phyloP scores from a whole-genome alignment of 2,329 filamentous ascomycete genomes.

The Colletotrichum scovillei region DNA sequence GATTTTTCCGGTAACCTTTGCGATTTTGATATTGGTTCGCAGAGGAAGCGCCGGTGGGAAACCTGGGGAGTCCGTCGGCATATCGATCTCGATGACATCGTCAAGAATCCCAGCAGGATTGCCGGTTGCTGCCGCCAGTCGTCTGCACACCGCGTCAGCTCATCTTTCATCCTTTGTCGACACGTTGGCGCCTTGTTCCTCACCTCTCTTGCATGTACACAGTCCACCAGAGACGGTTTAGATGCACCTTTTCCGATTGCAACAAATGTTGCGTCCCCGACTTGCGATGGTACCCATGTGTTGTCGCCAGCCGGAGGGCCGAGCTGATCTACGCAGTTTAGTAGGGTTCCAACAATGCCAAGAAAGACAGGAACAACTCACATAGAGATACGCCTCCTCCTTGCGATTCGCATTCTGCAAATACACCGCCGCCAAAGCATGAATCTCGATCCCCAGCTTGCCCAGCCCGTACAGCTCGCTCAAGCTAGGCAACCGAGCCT shows the following conservation, averaged over 20 bases:
- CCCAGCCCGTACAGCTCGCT: constrained; percentile 19
- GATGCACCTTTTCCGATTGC: constrained; percentile 28
- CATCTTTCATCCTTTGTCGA: neutral
- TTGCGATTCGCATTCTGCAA: constrained; percentile 32
- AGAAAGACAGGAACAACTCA: neutral
- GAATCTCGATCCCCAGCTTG: constrained; percentile 23
- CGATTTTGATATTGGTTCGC: constrained; percentile 27
- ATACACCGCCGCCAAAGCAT: constrained; percentile 31
- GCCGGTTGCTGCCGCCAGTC: constrained; percentile 32
- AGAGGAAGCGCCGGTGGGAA: constrained; percentile 19
- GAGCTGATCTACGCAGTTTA: constrained; percentile 24
- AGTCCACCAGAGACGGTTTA: constrained; percentile 36
- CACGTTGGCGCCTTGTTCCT: neutral
- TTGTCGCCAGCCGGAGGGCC: constrained; percentile 23
- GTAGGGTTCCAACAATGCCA: accelerated
- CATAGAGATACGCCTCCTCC: constrained; percentile 36
- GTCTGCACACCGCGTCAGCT: neutral
- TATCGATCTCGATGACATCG: constrained; percentile 19
- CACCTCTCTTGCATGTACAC: constrained; percentile 37
- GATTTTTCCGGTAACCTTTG: constrained; percentile 25
- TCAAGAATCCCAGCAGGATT: constrained; percentile 27
- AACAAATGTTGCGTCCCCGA: constrained; percentile 14
- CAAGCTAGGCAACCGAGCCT: constrained; percentile 14
- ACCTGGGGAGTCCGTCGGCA: constrained; percentile 13
- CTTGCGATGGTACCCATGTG: constrained; percentile 35